These are phyloP conservation scores for Phytophthora foliorum DNA, from an alignment of 352 stramenopile genomes.

Conservation along the genomic window DNA sequence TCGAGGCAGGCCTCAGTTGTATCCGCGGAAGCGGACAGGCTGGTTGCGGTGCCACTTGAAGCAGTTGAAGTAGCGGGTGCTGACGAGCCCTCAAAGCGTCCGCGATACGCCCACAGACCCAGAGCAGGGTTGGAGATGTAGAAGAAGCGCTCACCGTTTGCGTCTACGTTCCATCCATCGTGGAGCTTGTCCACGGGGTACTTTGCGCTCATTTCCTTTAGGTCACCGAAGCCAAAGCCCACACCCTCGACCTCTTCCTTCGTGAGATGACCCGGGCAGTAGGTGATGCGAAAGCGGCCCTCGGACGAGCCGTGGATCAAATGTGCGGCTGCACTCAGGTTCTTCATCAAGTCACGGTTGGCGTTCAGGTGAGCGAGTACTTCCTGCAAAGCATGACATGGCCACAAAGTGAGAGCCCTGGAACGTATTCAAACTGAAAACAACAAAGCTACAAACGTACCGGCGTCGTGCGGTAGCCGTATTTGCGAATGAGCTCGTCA, in stretches of 20 bases:
- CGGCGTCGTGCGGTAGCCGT: slow-evolving; percentile 96
- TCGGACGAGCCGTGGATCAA: slow-evolving; percentile 98
- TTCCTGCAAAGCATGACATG: slow-evolving; percentile 56
- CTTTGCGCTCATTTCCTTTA: slow-evolving; percentile 85
- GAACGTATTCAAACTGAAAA: background rate
- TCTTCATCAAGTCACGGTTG: slow-evolving; percentile 96
- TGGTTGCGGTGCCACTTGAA: slow-evolving; percentile 36
- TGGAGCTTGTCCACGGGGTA: slow-evolving; percentile 88
- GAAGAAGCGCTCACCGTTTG: slow-evolving; percentile 92
- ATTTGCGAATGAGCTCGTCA: slow-evolving; percentile 97
- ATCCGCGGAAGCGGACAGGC: slow-evolving; percentile 46
- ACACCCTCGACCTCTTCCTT: slow-evolving; percentile 94
- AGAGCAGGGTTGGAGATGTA: slow-evolving; percentile 98
- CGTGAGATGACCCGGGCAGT: slow-evolving; percentile 93
- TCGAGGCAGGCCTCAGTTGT: slow-evolving; percentile 67
- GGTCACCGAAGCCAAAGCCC: slow-evolving; percentile 92
- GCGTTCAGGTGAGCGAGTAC: slow-evolving; percentile 93
- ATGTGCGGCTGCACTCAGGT: slow-evolving; percentile 95
- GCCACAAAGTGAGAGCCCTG: background rate
- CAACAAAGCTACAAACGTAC: slow-evolving; percentile 45
- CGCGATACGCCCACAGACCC: slow-evolving; percentile 95
- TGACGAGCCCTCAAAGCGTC: slow-evolving; percentile 75
- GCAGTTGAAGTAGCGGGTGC: slow-evolving; percentile 11
- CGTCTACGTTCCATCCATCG: slow-evolving; percentile 95
- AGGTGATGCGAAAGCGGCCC: slow-evolving; percentile 97